A percentile compares a stretch with the other conserved stretches of the same genome.
Conservation (phyloP, 2,329 filamentous ascomycete genomes). For the Colletotrichum abscissum region DNA sequence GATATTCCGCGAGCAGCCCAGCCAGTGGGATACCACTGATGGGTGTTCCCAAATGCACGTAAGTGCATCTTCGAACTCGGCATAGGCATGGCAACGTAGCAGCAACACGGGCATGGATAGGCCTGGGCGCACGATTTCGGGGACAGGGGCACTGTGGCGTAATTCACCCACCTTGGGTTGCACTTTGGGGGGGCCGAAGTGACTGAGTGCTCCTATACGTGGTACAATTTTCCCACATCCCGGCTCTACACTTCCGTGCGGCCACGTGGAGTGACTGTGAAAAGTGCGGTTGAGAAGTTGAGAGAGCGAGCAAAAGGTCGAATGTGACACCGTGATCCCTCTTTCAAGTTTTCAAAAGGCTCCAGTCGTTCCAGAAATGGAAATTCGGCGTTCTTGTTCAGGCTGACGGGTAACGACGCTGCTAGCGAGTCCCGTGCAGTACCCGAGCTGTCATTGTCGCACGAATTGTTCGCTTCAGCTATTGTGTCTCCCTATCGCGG, state of each 20-base stretch:
- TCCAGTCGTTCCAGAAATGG: slow-evolving; percentile 13
- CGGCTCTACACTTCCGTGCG: slow-evolving; percentile 22
- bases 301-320: background rate
- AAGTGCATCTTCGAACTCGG: slow-evolving; percentile 3
- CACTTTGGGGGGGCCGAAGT: background rate
- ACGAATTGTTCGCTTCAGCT: background rate
- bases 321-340: background rate
- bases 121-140: slow-evolving; percentile 13
- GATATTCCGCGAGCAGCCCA: background rate
- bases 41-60: slow-evolving; percentile 20
- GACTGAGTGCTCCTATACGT: background rate
- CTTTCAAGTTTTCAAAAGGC: background rate
- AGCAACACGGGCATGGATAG: background rate
- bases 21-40: background rate
- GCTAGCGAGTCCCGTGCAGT: background rate
- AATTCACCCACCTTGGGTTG: background rate
- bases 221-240: slow-evolving; percentile 27
- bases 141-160: slow-evolving; percentile 17
- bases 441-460: background rate
- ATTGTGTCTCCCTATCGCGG: background rate
- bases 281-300: background rate
- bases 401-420: background rate
- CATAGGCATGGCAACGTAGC: slow-evolving; percentile 1
- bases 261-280: slow-evolving; percentile 25
- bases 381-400: background rate